These are phyloP conservation scores for Debaryomyces castellii DNA, from an alignment of 805 yeast species.

Conservation along the genomic window DNA sequence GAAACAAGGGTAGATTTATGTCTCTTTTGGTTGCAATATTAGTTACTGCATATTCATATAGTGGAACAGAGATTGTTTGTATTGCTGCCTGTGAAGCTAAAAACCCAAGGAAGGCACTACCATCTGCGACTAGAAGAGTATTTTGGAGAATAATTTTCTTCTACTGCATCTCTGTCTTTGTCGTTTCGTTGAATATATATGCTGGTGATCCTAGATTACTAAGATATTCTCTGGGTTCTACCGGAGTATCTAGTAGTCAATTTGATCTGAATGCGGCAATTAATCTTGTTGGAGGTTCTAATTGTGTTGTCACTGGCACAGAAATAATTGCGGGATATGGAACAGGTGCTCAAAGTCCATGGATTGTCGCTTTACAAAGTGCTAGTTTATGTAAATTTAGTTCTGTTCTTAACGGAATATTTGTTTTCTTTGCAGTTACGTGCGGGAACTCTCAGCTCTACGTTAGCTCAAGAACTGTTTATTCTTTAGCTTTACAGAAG, in stretches of 20 bases:
- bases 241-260: slow-evolving; percentile 24
- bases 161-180: slow-evolving; percentile 64
- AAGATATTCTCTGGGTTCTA: slow-evolving; percentile 46
- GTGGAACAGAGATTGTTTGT: slow-evolving; percentile 81
- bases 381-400: slow-evolving; percentile 36
- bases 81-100: slow-evolving; percentile 86
- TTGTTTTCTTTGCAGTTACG: slow-evolving; percentile 46
- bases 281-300: slow-evolving; percentile 33
- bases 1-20: slow-evolving; percentile 58
- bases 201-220: slow-evolving; percentile 75
- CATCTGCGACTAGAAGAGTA: slow-evolving; percentile 72
- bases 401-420: slow-evolving; percentile 42
- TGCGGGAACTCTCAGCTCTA: slow-evolving; percentile 47
- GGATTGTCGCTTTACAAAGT: slow-evolving; percentile 45
- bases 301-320: slow-evolving; percentile 24
- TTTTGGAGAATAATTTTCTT: slow-evolving; percentile 68
- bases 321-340: slow-evolving; percentile 32
- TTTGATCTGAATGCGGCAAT: slow-evolving; percentile 28
- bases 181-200: slow-evolving; percentile 70
- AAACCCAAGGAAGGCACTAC: slow-evolving; percentile 74
- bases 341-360: slow-evolving; percentile 45
- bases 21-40: slow-evolving; percentile 60
- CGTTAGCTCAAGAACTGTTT: slow-evolving; percentile 42
- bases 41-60: slow-evolving; percentile 71
- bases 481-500: slow-evolving; percentile 46